A percentile compares a stretch with the other conserved stretches of the same genome.
phyloP scores from a whole-genome alignment of 2,329 filamentous ascomycete genomes.

The Scytalidium lignicola region DNA sequence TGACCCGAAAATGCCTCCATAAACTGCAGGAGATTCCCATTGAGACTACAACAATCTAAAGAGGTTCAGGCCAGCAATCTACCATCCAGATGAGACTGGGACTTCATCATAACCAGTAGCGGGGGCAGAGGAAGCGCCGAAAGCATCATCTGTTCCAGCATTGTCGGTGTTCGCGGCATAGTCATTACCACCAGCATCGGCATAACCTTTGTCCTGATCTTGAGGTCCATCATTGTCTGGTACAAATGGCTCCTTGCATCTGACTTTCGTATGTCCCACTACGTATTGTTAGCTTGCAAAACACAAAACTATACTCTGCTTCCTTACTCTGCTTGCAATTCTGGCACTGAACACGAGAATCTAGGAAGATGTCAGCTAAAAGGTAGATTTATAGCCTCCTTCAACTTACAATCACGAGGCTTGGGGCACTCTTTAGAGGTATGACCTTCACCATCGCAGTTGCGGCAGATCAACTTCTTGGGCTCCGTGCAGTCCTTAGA shows the following conservation, averaged over 20 bases:
- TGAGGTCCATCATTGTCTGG: conserved; percentile 12
- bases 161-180: background rate
- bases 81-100: background rate
- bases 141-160: background rate
- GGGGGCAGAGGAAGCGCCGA: background rate
- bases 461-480: conserved; percentile 34
- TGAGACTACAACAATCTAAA: background rate
- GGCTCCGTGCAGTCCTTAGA: conserved; percentile 53
- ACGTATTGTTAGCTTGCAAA: conserved; percentile 5
- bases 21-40: too few relatives aligned
- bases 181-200: background rate
- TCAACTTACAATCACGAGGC: conserved; percentile 43
- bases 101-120: background rate
- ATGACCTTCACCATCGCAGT: conserved; percentile 60
- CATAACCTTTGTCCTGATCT: conserved; percentile 8
- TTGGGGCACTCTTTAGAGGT: conserved; percentile 54
- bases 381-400: background rate
- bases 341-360: conserved; percentile 50
- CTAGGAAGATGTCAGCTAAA: conserved; percentile 1
- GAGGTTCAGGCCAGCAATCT: background rate
- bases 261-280: conserved; percentile 35
- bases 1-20: too few relatives aligned
- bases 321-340: conserved; percentile 45
- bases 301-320: background rate
- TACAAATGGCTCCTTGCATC: conserved; percentile 32